Conservation (phyloP, 1,139 yeast species). For the Debaryomycetaceae sp. region DNA sequence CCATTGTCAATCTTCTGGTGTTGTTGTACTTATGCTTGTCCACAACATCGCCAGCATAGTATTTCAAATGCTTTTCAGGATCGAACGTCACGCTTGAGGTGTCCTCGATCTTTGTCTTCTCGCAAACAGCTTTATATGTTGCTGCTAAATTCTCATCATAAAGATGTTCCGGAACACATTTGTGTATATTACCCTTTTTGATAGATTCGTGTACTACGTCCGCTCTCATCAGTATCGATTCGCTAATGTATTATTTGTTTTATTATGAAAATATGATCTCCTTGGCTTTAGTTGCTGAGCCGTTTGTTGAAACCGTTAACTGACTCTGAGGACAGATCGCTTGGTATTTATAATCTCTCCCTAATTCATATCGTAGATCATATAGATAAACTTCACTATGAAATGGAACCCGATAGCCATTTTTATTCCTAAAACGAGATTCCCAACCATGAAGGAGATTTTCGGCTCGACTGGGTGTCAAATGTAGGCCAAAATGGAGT, state of each 20-base stretch:
- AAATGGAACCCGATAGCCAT: not conserved
- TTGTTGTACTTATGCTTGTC: constrained; percentile 21
- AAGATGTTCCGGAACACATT: constrained; percentile 13
- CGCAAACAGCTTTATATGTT: constrained; percentile 22
- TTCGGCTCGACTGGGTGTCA: not conserved
- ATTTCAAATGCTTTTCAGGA: constrained; percentile 42
- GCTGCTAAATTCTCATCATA: constrained; percentile 13
- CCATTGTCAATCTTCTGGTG: constrained; percentile 46
- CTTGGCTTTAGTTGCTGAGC: too few species aligned
- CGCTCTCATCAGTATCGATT: not conserved
- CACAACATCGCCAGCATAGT: constrained; percentile 27
- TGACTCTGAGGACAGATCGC: not conserved
- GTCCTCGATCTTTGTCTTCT: constrained; percentile 30
- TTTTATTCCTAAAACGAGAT: not conserved
- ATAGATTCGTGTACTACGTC: constrained; percentile 6
- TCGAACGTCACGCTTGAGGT: constrained; percentile 30
- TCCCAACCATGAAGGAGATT: not conserved
- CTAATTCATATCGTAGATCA: not conserved
- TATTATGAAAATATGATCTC: too few species aligned
- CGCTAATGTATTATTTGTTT: too few species aligned
- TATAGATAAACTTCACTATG: not conserved
- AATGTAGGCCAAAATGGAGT: not conserved
- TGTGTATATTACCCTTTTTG: constrained; percentile 18
- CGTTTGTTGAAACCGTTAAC: not conserved
- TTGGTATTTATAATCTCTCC: not conserved